These are phyloP conservation scores for Aspergillus niger DNA, from an alignment of 2,329 filamentous ascomycete genomes.

Conservation along the genomic window DNA sequence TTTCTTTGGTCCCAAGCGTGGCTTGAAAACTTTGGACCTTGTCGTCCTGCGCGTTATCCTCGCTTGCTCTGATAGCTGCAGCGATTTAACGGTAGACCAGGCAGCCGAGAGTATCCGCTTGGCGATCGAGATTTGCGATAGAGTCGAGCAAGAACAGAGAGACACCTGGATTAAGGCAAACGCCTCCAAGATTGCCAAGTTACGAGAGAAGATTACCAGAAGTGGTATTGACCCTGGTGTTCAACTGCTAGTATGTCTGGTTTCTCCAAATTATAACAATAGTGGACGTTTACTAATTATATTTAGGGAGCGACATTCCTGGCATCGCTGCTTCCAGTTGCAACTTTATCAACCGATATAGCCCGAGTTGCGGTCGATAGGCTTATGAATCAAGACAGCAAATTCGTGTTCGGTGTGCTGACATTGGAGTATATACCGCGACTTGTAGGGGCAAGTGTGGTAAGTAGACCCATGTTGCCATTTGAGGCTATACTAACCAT, in stretches of 20 bases:
- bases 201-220: slow-evolving; percentile 40
- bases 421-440: slow-evolving; percentile 26
- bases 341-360: slow-evolving; percentile 31
- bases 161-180: slow-evolving; percentile 38
- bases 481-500: slow-evolving; percentile 17
- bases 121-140: slow-evolving; percentile 38
- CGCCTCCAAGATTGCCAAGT: slow-evolving; percentile 37
- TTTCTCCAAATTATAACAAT: not conserved
- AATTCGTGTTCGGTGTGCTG: slow-evolving; percentile 23
- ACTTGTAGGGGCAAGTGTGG: slow-evolving; percentile 42
- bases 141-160: slow-evolving; percentile 36
- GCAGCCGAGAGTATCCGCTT: slow-evolving; percentile 40
- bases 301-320: slow-evolving; percentile 37
- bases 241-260: slow-evolving; percentile 37
- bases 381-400: slow-evolving; percentile 30
- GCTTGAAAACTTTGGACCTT: slow-evolving; percentile 44
- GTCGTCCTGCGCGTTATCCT: slow-evolving; percentile 44
- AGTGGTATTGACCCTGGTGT: slow-evolving; percentile 31
- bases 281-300: not conserved
- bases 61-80: slow-evolving; percentile 41
- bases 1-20: slow-evolving; percentile 44
- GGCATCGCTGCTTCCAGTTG: slow-evolving; percentile 27
- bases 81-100: slow-evolving; percentile 27
- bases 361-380: slow-evolving; percentile 25
- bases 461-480: slow-evolving; percentile 26